A percentile compares a stretch with the other conserved stretches of the same genome.
Conservation (phyloP, 306 rosid genomes). For the Medicago lupulina region DNA sequence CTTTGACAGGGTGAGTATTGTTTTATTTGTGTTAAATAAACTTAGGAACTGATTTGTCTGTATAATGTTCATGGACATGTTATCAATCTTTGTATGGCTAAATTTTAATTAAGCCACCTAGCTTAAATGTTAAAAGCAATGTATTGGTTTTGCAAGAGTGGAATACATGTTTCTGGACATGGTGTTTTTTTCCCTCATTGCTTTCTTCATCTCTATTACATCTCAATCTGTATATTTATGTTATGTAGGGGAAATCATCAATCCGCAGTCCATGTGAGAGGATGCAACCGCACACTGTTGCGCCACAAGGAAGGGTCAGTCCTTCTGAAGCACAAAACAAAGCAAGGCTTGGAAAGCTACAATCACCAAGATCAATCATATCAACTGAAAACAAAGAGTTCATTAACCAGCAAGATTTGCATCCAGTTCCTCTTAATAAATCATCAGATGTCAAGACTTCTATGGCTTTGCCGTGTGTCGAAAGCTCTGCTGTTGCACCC, state of each 20-base stretch:
- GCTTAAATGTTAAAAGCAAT: conserved; percentile 7
- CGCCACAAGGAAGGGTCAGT: conserved; percentile 50
- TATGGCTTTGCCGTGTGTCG: conserved; percentile 41
- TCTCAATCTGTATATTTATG: conserved; percentile 25
- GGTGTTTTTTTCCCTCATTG: conserved; percentile 18
- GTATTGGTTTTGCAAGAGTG: conserved; percentile 19
- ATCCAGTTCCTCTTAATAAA: conserved; percentile 45
- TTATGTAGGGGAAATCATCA: conserved; percentile 64
- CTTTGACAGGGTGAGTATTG: conserved; percentile 84
- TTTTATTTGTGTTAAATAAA: conserved; percentile 21
- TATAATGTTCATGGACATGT: conserved; percentile 15
- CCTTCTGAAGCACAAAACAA: conserved; percentile 55
- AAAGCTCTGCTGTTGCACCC: conserved; percentile 37
- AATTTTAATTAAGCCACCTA: conserved; percentile 20
- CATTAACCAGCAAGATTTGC: conserved; percentile 46
- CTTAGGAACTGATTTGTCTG: conserved; percentile 31
- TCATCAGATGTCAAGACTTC: conserved; percentile 46
- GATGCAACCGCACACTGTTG: conserved; percentile 49
- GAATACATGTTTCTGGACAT: conserved; percentile 10
- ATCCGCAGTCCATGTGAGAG: conserved; percentile 62
- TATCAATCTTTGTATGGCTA: not conserved
- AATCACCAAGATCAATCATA: conserved; percentile 48
- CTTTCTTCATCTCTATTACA: conserved; percentile 4
- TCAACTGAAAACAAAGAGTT: conserved; percentile 39
- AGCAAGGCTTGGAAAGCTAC: conserved; percentile 60